Conservation (phyloP, 2,329 filamentous ascomycete genomes). For the Neonectria coccinea region DNA sequence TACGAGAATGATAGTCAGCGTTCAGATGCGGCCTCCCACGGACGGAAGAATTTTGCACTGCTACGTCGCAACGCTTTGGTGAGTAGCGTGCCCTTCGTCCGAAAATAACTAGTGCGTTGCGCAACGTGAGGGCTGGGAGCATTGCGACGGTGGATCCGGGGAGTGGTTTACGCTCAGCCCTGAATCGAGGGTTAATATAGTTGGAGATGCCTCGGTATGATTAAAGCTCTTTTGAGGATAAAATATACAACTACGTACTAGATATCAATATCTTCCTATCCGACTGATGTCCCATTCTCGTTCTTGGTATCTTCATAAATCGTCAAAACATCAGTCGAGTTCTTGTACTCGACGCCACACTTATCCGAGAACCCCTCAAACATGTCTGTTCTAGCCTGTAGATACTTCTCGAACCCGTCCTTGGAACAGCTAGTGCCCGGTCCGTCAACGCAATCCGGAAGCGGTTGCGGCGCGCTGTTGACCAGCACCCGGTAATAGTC, state of each 20-base stretch:
- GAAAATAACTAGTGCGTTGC: no score
- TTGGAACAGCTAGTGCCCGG: constrained; percentile 39
- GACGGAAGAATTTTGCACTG: no score
- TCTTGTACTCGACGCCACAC: constrained; percentile 41
- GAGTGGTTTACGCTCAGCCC: no score
- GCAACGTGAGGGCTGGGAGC: no score
- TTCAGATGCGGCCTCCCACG: no score
- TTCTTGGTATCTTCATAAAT: constrained; percentile 28
- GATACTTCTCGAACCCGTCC: constrained; percentile 35
- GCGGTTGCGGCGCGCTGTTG: constrained; percentile 40
- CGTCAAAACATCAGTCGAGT: constrained; percentile 39
- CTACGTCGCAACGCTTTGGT: no score
- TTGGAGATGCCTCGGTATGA: no score
- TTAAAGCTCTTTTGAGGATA: no score
- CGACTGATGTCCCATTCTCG: background rate
- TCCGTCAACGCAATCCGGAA: constrained; percentile 35
- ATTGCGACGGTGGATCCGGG: no score
- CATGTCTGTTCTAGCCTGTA: constrained; percentile 31
- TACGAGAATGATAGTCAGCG: no score
- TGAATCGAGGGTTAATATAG: no score
- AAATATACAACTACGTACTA: background rate
- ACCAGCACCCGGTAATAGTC: constrained; percentile 42
- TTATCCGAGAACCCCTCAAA: constrained; percentile 40
- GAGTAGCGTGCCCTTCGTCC: no score
- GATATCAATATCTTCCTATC: background rate